Percentiles rank a stretch among this genome's conserved stretches.
Conservation (phyloP, 169 alveolate species). For the Eimeria brunetti region DNA sequence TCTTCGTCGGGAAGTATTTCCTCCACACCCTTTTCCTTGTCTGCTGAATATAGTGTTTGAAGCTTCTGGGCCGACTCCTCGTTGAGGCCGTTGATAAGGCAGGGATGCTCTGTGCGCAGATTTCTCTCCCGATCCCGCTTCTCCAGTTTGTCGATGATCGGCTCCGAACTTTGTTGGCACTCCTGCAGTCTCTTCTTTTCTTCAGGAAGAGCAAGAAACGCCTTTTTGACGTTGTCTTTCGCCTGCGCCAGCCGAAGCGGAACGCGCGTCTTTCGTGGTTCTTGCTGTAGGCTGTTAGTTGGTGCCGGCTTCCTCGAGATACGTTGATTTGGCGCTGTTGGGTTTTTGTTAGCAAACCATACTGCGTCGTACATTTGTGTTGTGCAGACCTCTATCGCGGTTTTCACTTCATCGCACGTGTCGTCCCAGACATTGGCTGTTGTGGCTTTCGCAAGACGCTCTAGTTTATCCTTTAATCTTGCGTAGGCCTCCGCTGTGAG, state of each 20-base stretch:
- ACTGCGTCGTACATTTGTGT: neutral
- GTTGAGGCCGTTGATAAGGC: neutral
- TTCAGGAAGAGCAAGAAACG: neutral
- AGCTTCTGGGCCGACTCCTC: slow-evolving; percentile 3
- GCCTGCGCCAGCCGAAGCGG: neutral
- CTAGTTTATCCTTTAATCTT: neutral
- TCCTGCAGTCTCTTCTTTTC: neutral
- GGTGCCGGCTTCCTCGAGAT: too few species aligned
- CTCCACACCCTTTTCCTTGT: neutral
- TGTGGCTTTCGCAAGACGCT: neutral
- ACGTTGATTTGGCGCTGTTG: neutral
- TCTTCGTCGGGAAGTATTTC: neutral
- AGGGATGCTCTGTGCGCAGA: neutral
- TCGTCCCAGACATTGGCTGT: neutral
- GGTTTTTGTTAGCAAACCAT: neutral
- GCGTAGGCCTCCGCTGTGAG: neutral
- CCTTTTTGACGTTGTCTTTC: neutral
- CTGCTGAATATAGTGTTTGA: neutral
- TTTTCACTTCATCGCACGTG: neutral
- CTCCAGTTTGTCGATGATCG: neutral
- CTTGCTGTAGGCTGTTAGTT: too few species aligned
- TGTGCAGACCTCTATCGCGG: neutral
- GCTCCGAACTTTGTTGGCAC: neutral
- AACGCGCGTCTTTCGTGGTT: neutral
- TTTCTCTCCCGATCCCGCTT: neutral